Percentiles rank a stretch among this genome's conserved stretches.
Conservation (phyloP, 2,329 filamentous ascomycete species). For the Verticillium longisporum region DNA sequence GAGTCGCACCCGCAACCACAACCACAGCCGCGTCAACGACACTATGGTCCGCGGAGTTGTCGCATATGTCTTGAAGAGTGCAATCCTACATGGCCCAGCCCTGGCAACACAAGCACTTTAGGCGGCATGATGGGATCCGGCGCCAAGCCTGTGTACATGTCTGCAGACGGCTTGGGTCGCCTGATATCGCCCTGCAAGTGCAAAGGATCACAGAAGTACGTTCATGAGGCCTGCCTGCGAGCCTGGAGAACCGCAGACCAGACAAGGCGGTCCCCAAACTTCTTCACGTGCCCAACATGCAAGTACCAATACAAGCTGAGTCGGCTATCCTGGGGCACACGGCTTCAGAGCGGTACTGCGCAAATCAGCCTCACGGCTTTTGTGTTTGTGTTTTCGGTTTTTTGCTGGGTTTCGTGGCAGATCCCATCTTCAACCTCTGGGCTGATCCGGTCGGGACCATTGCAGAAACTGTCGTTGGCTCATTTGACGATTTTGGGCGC, state of each 20-base stretch:
- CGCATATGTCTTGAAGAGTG: constrained; percentile 79
- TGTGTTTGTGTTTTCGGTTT: constrained; percentile 68
- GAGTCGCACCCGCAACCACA: neutral
- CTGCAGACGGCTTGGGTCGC: constrained; percentile 65
- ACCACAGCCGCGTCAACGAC: constrained; percentile 18
- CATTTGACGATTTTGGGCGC: constrained; percentile 33
- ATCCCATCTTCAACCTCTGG: constrained; percentile 87
- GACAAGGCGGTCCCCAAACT: constrained; percentile 51
- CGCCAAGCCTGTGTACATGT: constrained; percentile 53
- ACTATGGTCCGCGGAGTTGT: constrained; percentile 70
- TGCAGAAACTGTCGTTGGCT: constrained; percentile 40
- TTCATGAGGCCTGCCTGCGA: constrained; percentile 85
- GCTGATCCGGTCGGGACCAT: constrained; percentile 67
- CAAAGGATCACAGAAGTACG: constrained; percentile 87
- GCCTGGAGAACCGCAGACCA: constrained; percentile 66
- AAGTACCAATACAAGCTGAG: constrained; percentile 74
- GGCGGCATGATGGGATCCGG: constrained; percentile 8
- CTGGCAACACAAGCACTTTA: constrained; percentile 12
- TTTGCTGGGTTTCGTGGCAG: constrained; percentile 80
- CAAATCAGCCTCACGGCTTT: constrained; percentile 65
- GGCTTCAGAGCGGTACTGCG: constrained; percentile 58
- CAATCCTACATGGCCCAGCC: constrained; percentile 35
- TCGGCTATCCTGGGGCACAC: constrained; percentile 67
- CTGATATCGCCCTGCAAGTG: constrained; percentile 88
- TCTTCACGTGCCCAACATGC: constrained; percentile 84